phyloP scores from a whole-genome alignment of 2,329 filamentous ascomycete species.

The Neopestalotiopsis rosae region DNA sequence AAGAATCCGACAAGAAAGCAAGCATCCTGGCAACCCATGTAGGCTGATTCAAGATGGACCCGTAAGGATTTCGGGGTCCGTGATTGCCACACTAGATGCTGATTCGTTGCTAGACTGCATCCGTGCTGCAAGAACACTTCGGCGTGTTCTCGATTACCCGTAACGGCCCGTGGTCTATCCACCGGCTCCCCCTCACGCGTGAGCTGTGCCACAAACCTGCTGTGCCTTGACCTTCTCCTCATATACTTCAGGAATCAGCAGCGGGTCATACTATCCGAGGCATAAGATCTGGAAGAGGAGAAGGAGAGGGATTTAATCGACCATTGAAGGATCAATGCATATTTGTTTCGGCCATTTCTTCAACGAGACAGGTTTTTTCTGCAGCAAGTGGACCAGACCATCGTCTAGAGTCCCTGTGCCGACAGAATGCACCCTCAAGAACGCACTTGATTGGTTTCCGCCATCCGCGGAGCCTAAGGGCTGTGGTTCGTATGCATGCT shows the following conservation, averaged over 20 bases:
- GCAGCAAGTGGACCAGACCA: not conserved
- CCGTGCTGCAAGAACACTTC: not conserved
- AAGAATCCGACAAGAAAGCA: not conserved
- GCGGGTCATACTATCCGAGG: not conserved
- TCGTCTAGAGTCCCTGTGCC: not conserved
- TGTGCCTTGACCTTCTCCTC: not conserved
- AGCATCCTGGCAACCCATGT: not conserved
- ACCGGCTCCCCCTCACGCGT: not conserved
- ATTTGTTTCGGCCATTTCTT: not conserved
- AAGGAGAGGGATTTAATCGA: not conserved
- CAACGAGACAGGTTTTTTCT: not conserved
- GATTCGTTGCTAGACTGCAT: not conserved
- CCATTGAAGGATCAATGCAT: not conserved
- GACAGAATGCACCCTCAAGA: too few relatives aligned
- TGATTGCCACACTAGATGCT: not conserved
- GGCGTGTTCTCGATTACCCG: not conserved
- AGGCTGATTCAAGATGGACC: not conserved
- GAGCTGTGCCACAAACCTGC: not conserved
- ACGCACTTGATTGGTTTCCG: not conserved
- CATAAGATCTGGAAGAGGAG: not conserved
- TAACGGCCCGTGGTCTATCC: not conserved
- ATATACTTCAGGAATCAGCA: not conserved
- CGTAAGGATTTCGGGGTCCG: not conserved
- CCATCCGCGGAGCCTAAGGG: too few relatives aligned
- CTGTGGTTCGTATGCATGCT: too few relatives aligned